Percentiles rank a stretch among this genome's conserved stretches.
Conservation (phyloP, 306 rosid genomes). For the Morella rubra region DNA sequence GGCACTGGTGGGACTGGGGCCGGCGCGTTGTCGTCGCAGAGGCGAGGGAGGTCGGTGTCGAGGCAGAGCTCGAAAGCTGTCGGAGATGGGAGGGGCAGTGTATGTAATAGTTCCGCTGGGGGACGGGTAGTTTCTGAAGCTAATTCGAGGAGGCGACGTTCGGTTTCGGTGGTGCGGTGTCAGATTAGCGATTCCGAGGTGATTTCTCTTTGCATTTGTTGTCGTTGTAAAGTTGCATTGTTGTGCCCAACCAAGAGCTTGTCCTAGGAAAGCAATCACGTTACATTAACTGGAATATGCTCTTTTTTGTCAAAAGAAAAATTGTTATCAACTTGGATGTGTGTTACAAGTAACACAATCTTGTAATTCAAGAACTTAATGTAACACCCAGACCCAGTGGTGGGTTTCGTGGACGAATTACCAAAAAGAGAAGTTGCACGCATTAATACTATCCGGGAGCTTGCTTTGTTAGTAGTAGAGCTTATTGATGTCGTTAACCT, state of each 20-base stretch:
- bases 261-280: not conserved
- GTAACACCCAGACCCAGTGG: not conserved
- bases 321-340: too few relatives aligned
- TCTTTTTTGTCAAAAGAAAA: too few relatives aligned
- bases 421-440: too few relatives aligned
- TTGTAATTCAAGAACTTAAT: too few relatives aligned
- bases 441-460: not conserved
- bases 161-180: constrained; percentile 80
- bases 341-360: too few relatives aligned
- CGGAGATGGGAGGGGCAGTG: constrained; percentile 45
- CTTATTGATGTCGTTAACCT: not conserved
- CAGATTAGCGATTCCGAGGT: constrained; percentile 98
- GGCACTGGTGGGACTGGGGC: constrained; percentile 29
- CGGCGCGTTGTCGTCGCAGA: constrained; percentile 32
- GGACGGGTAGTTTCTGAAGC: constrained; percentile 53
- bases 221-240: too few relatives aligned
- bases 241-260: not conserved
- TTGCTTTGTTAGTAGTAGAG: not conserved
- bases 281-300: not conserved
- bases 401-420: not conserved
- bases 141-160: constrained; percentile 67
- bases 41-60: constrained; percentile 94
- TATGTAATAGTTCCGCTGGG: constrained; percentile 33
- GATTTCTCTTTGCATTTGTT: not conserved
- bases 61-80: constrained; percentile 53